phyloP scores from a whole-genome alignment of 306 rosid species.

The Rosa rugosa region DNA sequence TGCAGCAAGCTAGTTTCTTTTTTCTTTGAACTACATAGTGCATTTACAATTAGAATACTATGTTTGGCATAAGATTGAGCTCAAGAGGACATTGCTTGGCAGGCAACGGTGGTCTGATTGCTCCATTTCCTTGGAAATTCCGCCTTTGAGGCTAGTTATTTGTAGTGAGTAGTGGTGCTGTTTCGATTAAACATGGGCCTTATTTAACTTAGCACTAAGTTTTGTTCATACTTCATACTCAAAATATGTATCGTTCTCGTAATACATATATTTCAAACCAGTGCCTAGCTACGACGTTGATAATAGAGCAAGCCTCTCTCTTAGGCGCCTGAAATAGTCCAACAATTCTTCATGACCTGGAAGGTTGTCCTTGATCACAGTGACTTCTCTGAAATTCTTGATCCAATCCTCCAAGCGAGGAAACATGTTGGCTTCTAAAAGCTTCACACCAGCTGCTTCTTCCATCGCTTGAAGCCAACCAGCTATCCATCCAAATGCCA shows the following conservation, averaged over 20 bases:
- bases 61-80: neutral
- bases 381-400: constrained; percentile 12
- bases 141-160: too few relatives aligned
- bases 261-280: neutral
- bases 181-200: neutral
- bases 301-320: constrained; percentile 3
- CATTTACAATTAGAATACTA: neutral
- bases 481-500: constrained; percentile 23
- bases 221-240: too few relatives aligned
- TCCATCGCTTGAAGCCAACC: constrained; percentile 9
- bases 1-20: neutral
- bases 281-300: neutral
- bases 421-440: constrained; percentile 15
- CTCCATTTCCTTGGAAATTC: neutral
- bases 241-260: neutral
- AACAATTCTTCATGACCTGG: constrained; percentile 11
- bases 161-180: neutral
- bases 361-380: constrained; percentile 19
- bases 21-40: neutral
- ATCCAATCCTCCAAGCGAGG: constrained; percentile 24
- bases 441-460: constrained; percentile 16
- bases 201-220: neutral
- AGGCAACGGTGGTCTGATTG: neutral
- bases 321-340: constrained; percentile 5
- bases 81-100: neutral